Evolutionary conservation across 1,284 basidiomycete genomes (phyloP).

Genomic region (Leccinum insolens): DNA sequence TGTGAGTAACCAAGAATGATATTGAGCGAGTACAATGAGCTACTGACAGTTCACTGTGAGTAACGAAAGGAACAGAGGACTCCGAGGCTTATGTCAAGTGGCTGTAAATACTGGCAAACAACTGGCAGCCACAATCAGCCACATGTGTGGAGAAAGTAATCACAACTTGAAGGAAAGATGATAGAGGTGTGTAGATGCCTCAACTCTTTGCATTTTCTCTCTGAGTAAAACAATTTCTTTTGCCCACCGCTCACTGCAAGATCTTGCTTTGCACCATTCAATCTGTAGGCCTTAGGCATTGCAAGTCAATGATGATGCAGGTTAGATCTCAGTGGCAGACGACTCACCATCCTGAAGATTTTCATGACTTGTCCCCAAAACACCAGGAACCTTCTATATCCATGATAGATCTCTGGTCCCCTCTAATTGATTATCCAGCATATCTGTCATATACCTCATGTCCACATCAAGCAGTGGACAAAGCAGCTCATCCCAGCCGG

Average conservation of each 20-base stretch:
- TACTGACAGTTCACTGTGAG: too few relatives aligned
- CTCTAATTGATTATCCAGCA: constrained; percentile 2
- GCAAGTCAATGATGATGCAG: too few relatives aligned
- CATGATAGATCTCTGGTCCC: neutral
- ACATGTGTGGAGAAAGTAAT: too few relatives aligned
- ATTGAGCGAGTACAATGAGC: too few relatives aligned
- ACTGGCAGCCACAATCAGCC: too few relatives aligned
- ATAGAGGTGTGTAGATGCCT: neutral
- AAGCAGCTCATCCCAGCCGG: neutral
- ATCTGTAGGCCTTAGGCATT: constrained; percentile 1
- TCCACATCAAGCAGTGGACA: neutral
- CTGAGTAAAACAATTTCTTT: neutral
- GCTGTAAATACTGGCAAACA: too few relatives aligned
- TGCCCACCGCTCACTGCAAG: neutral
- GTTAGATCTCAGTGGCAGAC: too few relatives aligned
- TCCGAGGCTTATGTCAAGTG: too few relatives aligned
- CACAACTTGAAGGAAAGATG: too few relatives aligned
- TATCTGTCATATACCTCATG: constrained; percentile 3
- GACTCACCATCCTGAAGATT: constrained; percentile 3
- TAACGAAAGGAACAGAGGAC: too few relatives aligned
- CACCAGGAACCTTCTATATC: constrained; percentile 5
- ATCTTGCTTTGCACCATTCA: neutral
- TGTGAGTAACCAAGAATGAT: too few relatives aligned
- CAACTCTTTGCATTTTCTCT: neutral
- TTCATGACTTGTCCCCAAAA: neutral